Conservation (phyloP, 164 flowering plant genomes). For the Cinnamomum micranthum region DNA sequence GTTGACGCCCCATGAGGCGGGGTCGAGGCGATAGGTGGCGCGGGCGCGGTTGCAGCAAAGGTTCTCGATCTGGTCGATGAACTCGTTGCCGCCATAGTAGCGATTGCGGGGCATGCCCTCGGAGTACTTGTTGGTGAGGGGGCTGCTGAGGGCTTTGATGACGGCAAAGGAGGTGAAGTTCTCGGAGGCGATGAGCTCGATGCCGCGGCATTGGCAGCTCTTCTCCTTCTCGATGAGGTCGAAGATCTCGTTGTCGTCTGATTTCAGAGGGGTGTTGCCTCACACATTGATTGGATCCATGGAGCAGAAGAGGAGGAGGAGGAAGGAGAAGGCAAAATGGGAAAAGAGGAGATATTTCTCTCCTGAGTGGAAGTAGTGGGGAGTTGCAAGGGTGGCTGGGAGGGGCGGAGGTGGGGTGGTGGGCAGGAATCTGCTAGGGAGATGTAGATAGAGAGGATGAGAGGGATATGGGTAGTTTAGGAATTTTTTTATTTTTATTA, state of each 20-base stretch:
- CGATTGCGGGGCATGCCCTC: conserved; percentile 99
- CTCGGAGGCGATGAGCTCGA: conserved; percentile 95
- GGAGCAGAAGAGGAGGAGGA: background rate
- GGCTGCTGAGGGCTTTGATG: conserved; percentile 85
- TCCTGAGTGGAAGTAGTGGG: background rate
- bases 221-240: conserved; percentile 98
- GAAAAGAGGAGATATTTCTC: background rate
- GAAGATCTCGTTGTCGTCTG: conserved; percentile 72
- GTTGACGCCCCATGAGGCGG: conserved; percentile 86
- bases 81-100: conserved; percentile 96
- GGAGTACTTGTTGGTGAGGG: conserved; percentile 96
- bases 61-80: conserved; percentile 92
- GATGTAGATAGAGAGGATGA: too few species aligned
- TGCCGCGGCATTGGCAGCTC: conserved; percentile 88
- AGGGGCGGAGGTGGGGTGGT: background rate
- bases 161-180: conserved; percentile 98
- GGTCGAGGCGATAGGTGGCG: conserved; percentile 62
- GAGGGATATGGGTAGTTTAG: too few species aligned
- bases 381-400: background rate
- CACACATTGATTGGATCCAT: conserved; percentile 82
- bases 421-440: too few species aligned
- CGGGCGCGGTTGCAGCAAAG: conserved; percentile 82
- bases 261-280: conserved; percentile 71
- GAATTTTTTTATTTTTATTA: too few species aligned
- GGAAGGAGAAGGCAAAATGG: background rate